phyloP scores from a whole-genome alignment of 2,329 filamentous ascomycete species.

The Drechslerella dactyloides region DNA sequence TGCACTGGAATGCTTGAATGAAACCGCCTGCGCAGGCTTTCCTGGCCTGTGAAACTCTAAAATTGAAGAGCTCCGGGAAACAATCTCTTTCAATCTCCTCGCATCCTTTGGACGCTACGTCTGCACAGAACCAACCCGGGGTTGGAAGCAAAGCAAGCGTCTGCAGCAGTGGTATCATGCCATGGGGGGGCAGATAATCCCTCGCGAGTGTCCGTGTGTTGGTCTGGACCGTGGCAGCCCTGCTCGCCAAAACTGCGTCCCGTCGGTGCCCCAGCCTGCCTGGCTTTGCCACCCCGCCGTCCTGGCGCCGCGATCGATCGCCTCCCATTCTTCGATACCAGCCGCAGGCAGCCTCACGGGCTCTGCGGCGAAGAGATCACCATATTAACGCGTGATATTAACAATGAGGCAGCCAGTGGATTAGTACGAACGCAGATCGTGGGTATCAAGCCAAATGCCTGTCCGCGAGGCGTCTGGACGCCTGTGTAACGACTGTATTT shows the following conservation, averaged over 20 bases:
- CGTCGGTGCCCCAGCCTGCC: not conserved
- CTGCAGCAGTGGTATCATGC: conserved; percentile 4
- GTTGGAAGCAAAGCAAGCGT: not conserved
- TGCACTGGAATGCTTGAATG: not conserved
- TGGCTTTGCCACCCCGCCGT: not conserved
- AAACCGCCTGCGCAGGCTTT: not conserved
- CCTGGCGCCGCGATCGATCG: no score
- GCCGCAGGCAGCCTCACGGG: no score
- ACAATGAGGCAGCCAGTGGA: no score
- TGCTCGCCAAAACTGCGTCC: not conserved
- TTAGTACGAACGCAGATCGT: no score
- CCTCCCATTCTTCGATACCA: no score
- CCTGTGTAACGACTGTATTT: not conserved
- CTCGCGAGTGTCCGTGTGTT: not conserved
- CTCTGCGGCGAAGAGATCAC: no score
- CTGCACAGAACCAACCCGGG: no score
- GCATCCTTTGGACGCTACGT: not conserved
- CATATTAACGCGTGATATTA: no score
- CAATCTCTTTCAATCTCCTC: not conserved
- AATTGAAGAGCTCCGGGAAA: not conserved
- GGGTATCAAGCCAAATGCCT: no score
- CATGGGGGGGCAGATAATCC: not conserved
- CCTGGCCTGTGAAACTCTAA: not conserved
- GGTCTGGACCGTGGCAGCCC: conserved; percentile 2
- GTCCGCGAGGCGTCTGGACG: no score